Conservation (phyloP, 305 asterid genomes). For the Monarda citriodora region DNA sequence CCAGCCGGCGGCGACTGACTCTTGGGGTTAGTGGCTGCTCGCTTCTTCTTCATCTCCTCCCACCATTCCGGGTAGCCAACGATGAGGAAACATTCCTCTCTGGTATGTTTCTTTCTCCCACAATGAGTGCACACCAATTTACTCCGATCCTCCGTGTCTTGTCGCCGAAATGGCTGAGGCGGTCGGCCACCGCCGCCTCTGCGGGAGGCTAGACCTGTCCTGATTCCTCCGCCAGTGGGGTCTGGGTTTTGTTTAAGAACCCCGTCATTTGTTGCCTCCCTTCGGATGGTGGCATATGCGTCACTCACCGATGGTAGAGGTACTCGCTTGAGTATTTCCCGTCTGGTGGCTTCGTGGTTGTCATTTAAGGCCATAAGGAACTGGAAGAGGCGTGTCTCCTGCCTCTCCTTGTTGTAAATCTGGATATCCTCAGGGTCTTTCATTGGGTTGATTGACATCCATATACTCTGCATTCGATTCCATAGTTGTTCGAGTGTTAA, state of each 20-base stretch:
- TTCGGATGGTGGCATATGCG: not conserved
- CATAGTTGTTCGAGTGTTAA: not conserved
- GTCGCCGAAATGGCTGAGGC: not conserved
- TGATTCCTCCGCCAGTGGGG: not conserved
- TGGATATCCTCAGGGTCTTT: not conserved
- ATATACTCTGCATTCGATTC: not conserved
- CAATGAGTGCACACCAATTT: not conserved
- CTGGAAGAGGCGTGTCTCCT: not conserved
- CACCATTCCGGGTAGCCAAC: too few relatives aligned
- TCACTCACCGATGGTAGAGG: not conserved
- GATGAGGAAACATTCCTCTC: not conserved
- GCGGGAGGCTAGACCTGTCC: not conserved
- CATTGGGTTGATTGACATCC: not conserved
- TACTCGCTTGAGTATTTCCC: not conserved
- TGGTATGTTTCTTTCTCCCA: not conserved
- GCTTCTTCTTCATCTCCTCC: not conserved
- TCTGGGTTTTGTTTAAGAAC: not conserved
- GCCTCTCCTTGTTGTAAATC: not conserved
- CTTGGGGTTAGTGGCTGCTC: not conserved
- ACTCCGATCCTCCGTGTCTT: not conserved
- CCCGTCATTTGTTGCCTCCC: not conserved
- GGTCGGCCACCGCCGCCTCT: not conserved
- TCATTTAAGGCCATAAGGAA: not conserved
- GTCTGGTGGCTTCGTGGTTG: not conserved
- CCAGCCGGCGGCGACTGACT: not conserved